These are phyloP conservation scores for Pleurostoma richardsiae DNA, from an alignment of 2,329 filamentous ascomycete species.

Conservation along the genomic window DNA sequence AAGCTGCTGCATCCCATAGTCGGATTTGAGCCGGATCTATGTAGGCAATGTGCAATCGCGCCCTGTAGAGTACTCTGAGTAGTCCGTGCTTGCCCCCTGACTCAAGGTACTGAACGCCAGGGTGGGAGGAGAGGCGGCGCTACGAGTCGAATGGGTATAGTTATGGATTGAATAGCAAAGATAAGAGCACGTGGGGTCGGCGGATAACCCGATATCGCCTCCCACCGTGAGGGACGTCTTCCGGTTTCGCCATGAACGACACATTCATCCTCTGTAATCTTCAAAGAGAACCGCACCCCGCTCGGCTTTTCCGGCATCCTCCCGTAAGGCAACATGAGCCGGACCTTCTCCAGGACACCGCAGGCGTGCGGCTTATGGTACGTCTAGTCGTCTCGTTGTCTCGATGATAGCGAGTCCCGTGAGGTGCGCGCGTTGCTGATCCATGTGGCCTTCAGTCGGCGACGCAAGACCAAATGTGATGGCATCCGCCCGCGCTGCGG, in stretches of 20 bases:
- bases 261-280: background rate
- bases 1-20: no score
- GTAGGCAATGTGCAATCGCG: no score
- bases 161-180: no score
- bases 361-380: constrained; percentile 6
- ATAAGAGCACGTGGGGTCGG: background rate
- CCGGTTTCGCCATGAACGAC: background rate
- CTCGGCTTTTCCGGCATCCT: background rate
- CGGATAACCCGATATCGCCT: background rate
- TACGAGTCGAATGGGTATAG: no score
- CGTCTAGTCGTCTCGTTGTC: background rate
- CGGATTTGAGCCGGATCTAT: no score
- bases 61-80: no score
- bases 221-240: background rate
- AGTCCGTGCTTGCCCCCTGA: no score
- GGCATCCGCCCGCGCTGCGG: constrained; percentile 2
- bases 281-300: background rate
- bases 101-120: no score
- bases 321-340: constrained; percentile 1
- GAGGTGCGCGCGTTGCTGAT: background rate
- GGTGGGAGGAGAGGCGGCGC: no score
- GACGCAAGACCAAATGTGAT: constrained; percentile 10
- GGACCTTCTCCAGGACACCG: constrained; percentile 6
- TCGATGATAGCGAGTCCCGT: background rate
- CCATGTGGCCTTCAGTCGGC: constrained; percentile 2